These are phyloP conservation scores for Chondrus crispus DNA, from an alignment of 23 red algal species.

Conservation along the genomic window DNA sequence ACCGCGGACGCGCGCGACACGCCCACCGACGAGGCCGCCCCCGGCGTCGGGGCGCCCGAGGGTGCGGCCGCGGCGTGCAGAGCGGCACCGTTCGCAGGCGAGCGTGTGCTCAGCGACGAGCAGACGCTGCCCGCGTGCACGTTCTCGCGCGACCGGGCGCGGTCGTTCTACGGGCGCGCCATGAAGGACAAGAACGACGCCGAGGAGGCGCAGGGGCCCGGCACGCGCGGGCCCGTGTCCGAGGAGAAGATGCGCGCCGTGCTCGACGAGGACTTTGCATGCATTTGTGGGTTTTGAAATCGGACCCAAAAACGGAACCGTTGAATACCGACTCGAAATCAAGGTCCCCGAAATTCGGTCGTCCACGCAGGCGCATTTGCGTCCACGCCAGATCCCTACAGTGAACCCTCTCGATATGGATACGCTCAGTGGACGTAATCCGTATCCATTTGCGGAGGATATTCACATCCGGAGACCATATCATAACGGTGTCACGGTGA, in stretches of 20 bases:
- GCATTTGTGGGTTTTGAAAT: too few relatives aligned
- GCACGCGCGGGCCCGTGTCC: background rate
- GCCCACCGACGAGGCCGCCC: background rate
- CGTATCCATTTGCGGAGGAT: too few relatives aligned
- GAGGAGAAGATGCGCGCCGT: background rate
- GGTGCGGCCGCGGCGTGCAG: background rate
- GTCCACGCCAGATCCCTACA: too few relatives aligned
- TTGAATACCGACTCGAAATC: too few relatives aligned
- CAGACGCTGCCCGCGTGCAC: background rate
- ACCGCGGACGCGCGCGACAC: background rate
- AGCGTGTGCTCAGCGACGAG: background rate
- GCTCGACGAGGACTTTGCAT: background rate
- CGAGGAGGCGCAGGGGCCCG: background rate
- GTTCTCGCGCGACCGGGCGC: slow-evolving; percentile 11
- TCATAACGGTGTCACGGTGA: too few relatives aligned
- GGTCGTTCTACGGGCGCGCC: background rate
- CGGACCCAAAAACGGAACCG: too few relatives aligned
- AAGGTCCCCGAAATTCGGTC: too few relatives aligned
- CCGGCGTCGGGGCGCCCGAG: background rate
- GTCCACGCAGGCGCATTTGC: too few relatives aligned
- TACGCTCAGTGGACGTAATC: too few relatives aligned
- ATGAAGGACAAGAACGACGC: background rate
- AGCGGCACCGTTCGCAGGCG: background rate
- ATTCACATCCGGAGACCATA: too few relatives aligned
- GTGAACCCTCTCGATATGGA: too few relatives aligned